Conservation (phyloP, 345 rosid genomes). For the Brassica napus region DNA sequence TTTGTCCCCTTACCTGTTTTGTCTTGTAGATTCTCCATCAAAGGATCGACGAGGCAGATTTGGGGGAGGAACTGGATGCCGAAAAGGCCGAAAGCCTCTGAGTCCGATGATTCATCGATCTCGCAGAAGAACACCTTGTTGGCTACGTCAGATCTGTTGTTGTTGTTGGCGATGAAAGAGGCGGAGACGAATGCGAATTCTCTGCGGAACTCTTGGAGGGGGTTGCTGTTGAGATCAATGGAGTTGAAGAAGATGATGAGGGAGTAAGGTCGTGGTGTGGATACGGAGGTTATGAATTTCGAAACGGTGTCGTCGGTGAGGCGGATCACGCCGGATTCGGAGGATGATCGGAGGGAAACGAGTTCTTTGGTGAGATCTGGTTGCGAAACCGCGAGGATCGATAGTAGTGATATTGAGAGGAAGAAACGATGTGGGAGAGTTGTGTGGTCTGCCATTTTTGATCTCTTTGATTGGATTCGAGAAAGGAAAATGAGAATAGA, state of each 20-base stretch:
- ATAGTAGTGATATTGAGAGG: conserved; percentile 29
- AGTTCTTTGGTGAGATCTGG: conserved; percentile 55
- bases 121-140: conserved; percentile 79
- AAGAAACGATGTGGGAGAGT: not conserved
- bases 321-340: conserved; percentile 66
- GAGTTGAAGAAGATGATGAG: conserved; percentile 85
- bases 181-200: conserved; percentile 71
- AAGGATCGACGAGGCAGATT: conserved; percentile 63
- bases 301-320: conserved; percentile 58
- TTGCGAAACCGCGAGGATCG: conserved; percentile 1
- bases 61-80: conserved; percentile 72
- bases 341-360: conserved; percentile 61
- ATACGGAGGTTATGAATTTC: conserved; percentile 64
- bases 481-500: not conserved
- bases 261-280: conserved; percentile 66
- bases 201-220: conserved; percentile 48
- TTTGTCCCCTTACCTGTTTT: conserved; percentile 41
- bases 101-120: conserved; percentile 56
- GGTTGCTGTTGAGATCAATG: conserved; percentile 42
- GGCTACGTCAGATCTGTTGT: conserved; percentile 31
- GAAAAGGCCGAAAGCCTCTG: conserved; percentile 63
- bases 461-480: not conserved
- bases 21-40: conserved; percentile 50
- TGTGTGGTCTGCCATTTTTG: not conserved
- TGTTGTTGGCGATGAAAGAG: conserved; percentile 74